Base-by-base conservation (phyloP, 75 land plant species). In the Sequoia sempervirens region DNA sequence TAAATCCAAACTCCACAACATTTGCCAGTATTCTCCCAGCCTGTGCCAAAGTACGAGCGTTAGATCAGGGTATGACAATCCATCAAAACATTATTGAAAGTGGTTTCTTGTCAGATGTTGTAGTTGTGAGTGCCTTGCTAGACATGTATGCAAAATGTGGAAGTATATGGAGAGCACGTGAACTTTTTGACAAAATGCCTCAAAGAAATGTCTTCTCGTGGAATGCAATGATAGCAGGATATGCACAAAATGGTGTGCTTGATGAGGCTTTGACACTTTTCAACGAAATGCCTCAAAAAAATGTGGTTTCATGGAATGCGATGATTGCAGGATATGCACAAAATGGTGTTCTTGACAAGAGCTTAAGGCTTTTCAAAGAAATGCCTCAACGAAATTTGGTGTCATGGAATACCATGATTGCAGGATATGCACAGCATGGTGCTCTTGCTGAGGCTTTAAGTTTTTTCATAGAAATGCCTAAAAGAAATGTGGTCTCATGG, bases 401-500 rank as follows among this genome's bases (percentile, higher is more conserved):
- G 4, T 45, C 79, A n/a, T 82, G 83, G 83, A 82, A 82, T 82
- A 41, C 47, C 18, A 36, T 82, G 30, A 82, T 82, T 73, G 80
- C 83, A 11, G 83, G 82, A 9, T 82, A 79, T 82, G 80, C 83
- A 32, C 61, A 53, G 58, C 52, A 81, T 50, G 93, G 93, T 15
- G 74, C 74, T 45, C 53, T 45, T 34, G 70, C 54, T 46, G 84
- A 86, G 32, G 92, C 92, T 38, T 23, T 88, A 28, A 56, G 37
- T 17, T 47, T 88, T 47, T 90, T 85, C 36, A 45, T 26, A 38
- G 52, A 58, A 75, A 91, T 91, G 92, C 88, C 90, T 15, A n/a
- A 38, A 17, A 85, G 81, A 84, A 90, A 90, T 82, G 61, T 50
- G 9, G 86, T 93, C 3, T 89, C 95, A 0, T 93, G 93, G 93